A percentile compares a stretch with the other conserved stretches of the same genome.
phyloP scores from a whole-genome alignment of 2,329 filamentous ascomycete species.

The Botryotinia globosa region DNA sequence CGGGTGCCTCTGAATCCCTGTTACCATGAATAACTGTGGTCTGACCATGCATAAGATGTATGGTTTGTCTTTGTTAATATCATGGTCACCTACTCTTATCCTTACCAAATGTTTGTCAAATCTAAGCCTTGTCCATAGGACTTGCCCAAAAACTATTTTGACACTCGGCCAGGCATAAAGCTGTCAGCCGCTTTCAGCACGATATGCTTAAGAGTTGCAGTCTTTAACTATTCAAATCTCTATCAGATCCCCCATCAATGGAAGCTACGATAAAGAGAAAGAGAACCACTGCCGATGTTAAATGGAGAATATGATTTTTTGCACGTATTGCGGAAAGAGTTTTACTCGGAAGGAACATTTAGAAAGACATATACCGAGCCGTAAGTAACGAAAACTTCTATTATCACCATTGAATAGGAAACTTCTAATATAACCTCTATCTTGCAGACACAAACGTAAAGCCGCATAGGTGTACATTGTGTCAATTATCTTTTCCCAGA shows the following conservation, averaged over 20 bases:
- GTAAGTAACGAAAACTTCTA: slow-evolving; percentile 40
- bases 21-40: neutral
- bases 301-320: slow-evolving; percentile 44
- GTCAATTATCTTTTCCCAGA: slow-evolving; percentile 50
- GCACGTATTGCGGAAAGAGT: slow-evolving; percentile 53
- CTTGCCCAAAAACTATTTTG: neutral
- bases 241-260: slow-evolving; percentile 18
- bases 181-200: neutral
- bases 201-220: neutral
- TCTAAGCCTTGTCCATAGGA: slow-evolving; percentile 12
- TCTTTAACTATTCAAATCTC: slow-evolving; percentile 2
- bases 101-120: slow-evolving; percentile 4
- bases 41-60: slow-evolving; percentile 19
- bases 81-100: slow-evolving; percentile 14
- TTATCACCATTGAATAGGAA: neutral
- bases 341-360: slow-evolving; percentile 57
- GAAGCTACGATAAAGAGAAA: slow-evolving; percentile 9
- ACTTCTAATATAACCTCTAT: neutral
- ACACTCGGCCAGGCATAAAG: slow-evolving; percentile 2
- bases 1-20: slow-evolving; percentile 10
- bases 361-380: slow-evolving; percentile 53
- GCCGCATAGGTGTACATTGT: slow-evolving; percentile 49
- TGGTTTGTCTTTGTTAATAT: neutral
- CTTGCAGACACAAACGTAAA: slow-evolving; percentile 53
- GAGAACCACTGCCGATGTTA: neutral